Conservation (phyloP, 441 rosid genomes). For the Populus hybrid region DNA sequence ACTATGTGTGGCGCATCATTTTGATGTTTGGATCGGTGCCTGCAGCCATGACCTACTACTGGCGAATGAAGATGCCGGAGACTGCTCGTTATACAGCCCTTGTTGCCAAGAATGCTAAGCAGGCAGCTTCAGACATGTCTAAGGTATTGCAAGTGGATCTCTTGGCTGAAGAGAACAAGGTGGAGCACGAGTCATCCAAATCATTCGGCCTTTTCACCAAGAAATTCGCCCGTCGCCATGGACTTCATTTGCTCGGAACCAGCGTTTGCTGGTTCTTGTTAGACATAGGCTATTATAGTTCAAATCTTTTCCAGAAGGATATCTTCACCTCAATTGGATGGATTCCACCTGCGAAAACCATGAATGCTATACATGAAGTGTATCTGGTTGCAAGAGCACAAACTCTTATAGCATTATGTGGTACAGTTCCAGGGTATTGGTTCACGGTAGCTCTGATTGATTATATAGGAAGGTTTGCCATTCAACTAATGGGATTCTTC, state of each 20-base stretch:
- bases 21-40: slow-evolving; percentile 73
- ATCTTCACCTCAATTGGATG: slow-evolving; percentile 71
- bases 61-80: slow-evolving; percentile 76
- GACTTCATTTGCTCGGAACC: slow-evolving; percentile 65
- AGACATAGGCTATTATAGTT: slow-evolving; percentile 74
- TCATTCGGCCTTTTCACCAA: slow-evolving; percentile 52
- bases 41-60: slow-evolving; percentile 66
- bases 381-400: slow-evolving; percentile 61
- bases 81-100: slow-evolving; percentile 82
- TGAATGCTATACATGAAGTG: slow-evolving; percentile 70
- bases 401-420: slow-evolving; percentile 64
- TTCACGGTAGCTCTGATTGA: slow-evolving; percentile 70
- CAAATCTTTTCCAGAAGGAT: slow-evolving; percentile 73
- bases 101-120: slow-evolving; percentile 65
- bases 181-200: slow-evolving; percentile 18
- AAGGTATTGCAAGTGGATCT: slow-evolving; percentile 62
- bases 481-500: slow-evolving; percentile 82
- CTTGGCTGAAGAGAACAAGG: slow-evolving; percentile 44
- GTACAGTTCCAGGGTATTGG: slow-evolving; percentile 83
- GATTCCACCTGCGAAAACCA: slow-evolving; percentile 61
- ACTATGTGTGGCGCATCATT: slow-evolving; percentile 68
- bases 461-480: slow-evolving; percentile 54
- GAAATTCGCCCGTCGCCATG: slow-evolving; percentile 47
- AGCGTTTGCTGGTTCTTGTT: slow-evolving; percentile 67
- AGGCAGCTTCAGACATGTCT: slow-evolving; percentile 71